Evolutionary conservation across 805 yeast species (phyloP).

Genomic region (Starmerella apicola): DNA sequence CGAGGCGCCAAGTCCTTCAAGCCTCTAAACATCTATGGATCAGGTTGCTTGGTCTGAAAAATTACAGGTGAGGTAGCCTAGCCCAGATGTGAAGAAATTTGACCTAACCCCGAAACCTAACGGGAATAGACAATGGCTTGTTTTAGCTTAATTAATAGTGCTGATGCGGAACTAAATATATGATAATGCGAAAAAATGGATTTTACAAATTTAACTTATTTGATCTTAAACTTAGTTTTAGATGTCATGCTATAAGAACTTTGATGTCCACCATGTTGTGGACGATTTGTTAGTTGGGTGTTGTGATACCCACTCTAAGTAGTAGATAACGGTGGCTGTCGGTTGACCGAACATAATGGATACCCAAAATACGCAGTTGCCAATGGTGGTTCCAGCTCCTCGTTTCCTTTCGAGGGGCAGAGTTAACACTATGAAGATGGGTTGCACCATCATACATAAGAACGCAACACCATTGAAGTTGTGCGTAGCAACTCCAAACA

Average conservation of each 20-base stretch:
- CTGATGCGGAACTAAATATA: no score
- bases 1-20: conserved; percentile 6
- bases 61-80: not conserved
- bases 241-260: no score
- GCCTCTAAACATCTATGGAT: conserved; percentile 1
- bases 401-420: conserved; percentile 33
- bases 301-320: conserved; percentile 31
- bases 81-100: no score
- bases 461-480: conserved; percentile 37
- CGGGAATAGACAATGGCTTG: no score
- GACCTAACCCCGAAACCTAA: no score
- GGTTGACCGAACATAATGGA: conserved; percentile 38
- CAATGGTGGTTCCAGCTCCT: conserved; percentile 32
- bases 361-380: conserved; percentile 38
- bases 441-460: conserved; percentile 33
- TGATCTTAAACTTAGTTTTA: no score
- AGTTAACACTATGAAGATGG: conserved; percentile 33
- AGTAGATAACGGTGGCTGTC: conserved; percentile 33
- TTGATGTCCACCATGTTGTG: conserved; percentile 3
- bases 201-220: no score
- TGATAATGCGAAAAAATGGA: no score
- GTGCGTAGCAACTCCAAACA: conserved; percentile 37
- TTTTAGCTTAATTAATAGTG: no score
- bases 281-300: conserved; percentile 10
- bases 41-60: no score